phyloP scores from a whole-genome alignment of 169 alveolate species.

The Theileria sp. region DNA sequence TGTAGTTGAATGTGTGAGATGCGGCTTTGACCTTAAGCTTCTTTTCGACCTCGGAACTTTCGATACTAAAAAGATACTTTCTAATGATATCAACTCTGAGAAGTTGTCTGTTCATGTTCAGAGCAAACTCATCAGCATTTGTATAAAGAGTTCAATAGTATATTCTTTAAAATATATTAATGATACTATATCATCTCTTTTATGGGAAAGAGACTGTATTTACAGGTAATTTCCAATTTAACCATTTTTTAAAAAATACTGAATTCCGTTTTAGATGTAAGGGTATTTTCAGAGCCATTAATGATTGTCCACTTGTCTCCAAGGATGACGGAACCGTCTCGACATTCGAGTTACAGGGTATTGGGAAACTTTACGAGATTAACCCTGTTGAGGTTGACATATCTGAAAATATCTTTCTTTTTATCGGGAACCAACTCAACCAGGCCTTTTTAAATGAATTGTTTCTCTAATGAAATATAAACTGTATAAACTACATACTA shows the following conservation, averaged over 20 bases:
- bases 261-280: conserved; percentile 54
- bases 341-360: conserved; percentile 69
- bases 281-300: conserved; percentile 65
- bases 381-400: conserved; percentile 37
- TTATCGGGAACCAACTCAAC: conserved; percentile 37
- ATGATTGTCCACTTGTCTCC: conserved; percentile 21
- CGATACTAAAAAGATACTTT: conserved; percentile 33
- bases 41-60: conserved; percentile 51
- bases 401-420: conserved; percentile 55
- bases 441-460: background rate
- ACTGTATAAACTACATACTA: background rate
- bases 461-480: background rate
- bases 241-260: background rate
- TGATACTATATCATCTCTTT: conserved; percentile 40
- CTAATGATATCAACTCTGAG: background rate
- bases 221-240: conserved; percentile 23
- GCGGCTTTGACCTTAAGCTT: conserved; percentile 35
- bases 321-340: conserved; percentile 20
- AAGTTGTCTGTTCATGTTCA: conserved; percentile 8
- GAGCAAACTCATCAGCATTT: conserved; percentile 11
- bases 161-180: conserved; percentile 42
- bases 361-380: conserved; percentile 71
- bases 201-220: conserved; percentile 51
- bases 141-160: conserved; percentile 16
- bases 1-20: conserved; percentile 18